phyloP scores from a whole-genome alignment of 805 yeast species.

The Komagataella pastoris region DNA sequence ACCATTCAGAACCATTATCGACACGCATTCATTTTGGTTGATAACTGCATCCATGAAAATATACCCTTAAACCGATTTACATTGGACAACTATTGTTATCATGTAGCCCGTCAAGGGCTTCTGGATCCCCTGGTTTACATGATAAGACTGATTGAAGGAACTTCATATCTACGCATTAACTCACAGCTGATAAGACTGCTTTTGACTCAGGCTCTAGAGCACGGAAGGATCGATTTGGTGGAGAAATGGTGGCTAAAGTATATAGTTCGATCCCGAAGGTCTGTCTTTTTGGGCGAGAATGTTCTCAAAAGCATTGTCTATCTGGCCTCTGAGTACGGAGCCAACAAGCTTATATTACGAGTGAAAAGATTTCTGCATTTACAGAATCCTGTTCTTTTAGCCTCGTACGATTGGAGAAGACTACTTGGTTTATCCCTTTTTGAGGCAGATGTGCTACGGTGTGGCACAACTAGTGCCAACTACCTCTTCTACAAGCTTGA shows the following conservation, averaged over 20 bases:
- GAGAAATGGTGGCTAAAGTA: not conserved
- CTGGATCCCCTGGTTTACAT: not conserved
- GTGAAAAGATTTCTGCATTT: not conserved
- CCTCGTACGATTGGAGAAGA: not conserved
- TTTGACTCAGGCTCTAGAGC: not conserved
- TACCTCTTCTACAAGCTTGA: not conserved
- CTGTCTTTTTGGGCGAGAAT: not conserved
- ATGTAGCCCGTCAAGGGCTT: not conserved
- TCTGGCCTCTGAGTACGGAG: not conserved
- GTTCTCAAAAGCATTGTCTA: not conserved
- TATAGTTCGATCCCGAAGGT: not conserved
- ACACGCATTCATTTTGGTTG: not conserved
- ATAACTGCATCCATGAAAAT: not conserved
- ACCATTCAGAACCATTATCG: not conserved
- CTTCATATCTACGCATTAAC: not conserved
- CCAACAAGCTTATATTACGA: not conserved
- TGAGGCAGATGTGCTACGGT: not conserved
- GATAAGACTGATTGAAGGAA: not conserved
- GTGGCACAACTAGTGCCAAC: not conserved
- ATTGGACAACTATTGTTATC: not conserved
- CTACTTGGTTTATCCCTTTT: not conserved
- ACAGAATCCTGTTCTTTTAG: not conserved
- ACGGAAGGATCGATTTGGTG: not conserved
- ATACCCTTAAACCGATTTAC: not conserved
- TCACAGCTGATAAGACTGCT: not conserved